Conservation (phyloP, 169 alveolate species). For the Plasmodium knowlesi region DNA sequence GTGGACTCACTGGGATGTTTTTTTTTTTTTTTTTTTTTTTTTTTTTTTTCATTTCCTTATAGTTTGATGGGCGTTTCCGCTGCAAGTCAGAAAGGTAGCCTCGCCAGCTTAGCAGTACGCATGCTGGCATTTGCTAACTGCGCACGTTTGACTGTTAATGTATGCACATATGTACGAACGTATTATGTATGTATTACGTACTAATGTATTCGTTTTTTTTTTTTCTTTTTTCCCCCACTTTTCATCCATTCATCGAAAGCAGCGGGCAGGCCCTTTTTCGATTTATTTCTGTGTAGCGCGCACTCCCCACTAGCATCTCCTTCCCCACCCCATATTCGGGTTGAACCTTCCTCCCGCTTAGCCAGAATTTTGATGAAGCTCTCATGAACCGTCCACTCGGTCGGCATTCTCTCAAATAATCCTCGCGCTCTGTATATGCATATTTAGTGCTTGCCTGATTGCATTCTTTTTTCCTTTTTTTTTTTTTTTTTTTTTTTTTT, state of each 20-base stretch:
- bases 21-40: not conserved
- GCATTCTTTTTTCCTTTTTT: not conserved
- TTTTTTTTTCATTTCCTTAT: not conserved
- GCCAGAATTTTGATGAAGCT: not conserved
- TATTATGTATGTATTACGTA: not conserved
- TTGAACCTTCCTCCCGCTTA: not conserved
- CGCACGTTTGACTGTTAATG: not conserved
- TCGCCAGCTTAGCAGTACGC: not conserved
- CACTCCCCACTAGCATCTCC: not conserved
- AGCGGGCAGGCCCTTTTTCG: not conserved
- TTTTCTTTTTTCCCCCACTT: not conserved
- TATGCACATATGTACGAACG: not conserved
- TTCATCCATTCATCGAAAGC: not conserved
- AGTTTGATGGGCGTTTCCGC: not conserved
- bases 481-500: not conserved
- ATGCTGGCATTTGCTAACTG: not conserved
- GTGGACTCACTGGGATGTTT: not conserved
- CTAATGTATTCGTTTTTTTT: not conserved
- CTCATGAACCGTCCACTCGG: not conserved
- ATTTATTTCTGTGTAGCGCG: not conserved
- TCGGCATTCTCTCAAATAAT: not conserved
- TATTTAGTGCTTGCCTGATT: not conserved
- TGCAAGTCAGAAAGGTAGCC: not conserved
- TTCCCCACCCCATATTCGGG: not conserved
- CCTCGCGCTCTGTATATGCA: not conserved